phyloP scores from a whole-genome alignment of 1,284 basidiomycete genomes.

The Malassezia brasiliensis region DNA sequence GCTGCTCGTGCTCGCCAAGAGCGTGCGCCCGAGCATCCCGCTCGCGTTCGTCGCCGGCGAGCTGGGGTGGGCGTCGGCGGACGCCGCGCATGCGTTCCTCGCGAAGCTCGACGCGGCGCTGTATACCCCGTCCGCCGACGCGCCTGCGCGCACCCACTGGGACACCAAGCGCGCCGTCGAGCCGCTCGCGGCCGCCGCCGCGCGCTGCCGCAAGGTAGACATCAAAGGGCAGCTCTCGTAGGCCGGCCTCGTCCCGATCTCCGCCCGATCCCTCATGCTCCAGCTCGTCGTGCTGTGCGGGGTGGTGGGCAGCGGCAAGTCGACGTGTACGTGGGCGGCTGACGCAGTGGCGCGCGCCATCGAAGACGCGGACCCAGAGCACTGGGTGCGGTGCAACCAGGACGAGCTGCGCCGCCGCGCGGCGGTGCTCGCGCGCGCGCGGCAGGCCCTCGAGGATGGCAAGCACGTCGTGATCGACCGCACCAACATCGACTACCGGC shows the following conservation, averaged over 20 bases:
- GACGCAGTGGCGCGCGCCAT: constrained; percentile 16
- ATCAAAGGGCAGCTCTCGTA: constrained; percentile 17
- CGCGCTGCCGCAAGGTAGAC: constrained; percentile 53
- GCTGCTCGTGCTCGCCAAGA: constrained; percentile 66
- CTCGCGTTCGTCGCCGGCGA: constrained; percentile 68
- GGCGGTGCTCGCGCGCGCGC: constrained; percentile 3
- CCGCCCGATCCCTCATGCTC: neutral
- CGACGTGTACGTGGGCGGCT: constrained; percentile 16
- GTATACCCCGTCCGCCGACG: constrained; percentile 52
- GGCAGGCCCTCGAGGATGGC: constrained; percentile 5
- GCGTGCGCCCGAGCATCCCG: constrained; percentile 53
- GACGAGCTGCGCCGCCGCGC: constrained; percentile 15
- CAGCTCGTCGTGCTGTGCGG: constrained; percentile 16
- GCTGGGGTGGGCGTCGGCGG: constrained; percentile 67
- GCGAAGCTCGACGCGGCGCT: constrained; percentile 60
- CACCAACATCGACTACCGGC: constrained; percentile 15
- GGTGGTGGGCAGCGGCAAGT: constrained; percentile 21
- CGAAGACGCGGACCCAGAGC: neutral
- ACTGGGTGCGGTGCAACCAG: constrained; percentile 19
- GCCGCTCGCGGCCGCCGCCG: constrained; percentile 49
- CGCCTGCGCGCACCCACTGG: constrained; percentile 48
- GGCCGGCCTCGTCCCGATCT: neutral
- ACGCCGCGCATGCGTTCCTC: constrained; percentile 64
- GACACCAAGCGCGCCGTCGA: constrained; percentile 52
- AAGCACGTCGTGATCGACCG: constrained; percentile 18